phyloP scores from a whole-genome alignment of 2,329 filamentous ascomycete species.

The Aspergillus sojae region DNA sequence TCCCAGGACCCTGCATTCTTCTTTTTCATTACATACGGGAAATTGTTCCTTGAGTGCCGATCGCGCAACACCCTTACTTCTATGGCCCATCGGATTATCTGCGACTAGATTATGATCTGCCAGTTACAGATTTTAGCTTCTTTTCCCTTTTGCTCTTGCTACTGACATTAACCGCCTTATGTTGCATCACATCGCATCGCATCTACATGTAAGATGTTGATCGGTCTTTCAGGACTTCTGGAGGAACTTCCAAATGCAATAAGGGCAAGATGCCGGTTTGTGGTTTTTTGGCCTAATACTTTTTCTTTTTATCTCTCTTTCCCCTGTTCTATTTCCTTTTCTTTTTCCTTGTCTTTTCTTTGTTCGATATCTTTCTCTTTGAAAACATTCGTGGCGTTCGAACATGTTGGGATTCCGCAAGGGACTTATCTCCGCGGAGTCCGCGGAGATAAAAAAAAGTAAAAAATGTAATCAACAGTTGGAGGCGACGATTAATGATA shows the following conservation, averaged over 20 bases:
- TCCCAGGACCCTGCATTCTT: neutral
- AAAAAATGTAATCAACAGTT: too few species aligned
- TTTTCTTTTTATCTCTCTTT: too few species aligned
- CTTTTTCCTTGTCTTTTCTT: too few species aligned
- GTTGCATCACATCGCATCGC: neutral
- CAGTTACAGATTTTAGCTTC: too few species aligned
- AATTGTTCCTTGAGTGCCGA: neutral
- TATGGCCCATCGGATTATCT: neutral
- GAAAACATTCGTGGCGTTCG: too few species aligned
- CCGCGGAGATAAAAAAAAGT: too few species aligned
- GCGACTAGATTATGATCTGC: neutral
- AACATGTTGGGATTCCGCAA: too few species aligned
- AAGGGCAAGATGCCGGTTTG: neutral
- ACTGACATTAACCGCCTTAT: neutral
- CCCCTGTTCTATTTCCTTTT: too few species aligned
- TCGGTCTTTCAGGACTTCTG: neutral
- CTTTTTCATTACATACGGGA: neutral
- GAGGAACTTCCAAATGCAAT: neutral
- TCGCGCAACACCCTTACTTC: neutral
- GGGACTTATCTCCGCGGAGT: too few species aligned
- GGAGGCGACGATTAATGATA: too few species aligned
- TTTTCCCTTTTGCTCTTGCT: neutral
- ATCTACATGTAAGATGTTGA: neutral
- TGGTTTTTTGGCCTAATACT: neutral
- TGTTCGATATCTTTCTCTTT: too few species aligned